Evolutionary conservation across 345 rosid species (phyloP).

Genomic region (Dipteronia dyeriana): DNA sequence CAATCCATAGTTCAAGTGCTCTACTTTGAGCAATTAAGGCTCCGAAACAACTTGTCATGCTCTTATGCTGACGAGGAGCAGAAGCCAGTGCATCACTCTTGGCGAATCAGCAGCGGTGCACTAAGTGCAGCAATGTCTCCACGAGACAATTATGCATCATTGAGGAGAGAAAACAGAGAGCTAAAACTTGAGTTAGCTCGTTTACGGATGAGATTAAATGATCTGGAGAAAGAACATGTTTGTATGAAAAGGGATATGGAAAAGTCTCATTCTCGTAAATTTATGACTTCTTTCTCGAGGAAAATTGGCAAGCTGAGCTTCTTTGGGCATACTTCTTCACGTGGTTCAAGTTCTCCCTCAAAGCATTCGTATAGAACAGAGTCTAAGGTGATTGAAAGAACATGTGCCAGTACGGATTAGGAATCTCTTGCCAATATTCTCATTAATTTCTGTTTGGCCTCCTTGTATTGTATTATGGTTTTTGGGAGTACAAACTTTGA

Average conservation of each 20-base stretch:
- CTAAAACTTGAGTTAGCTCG: constrained; percentile 93
- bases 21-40: constrained; percentile 91
- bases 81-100: constrained; percentile 74
- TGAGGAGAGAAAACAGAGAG: constrained; percentile 92
- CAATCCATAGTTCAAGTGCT: constrained; percentile 97
- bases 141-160: constrained; percentile 89
- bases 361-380: constrained; percentile 82
- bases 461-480: constrained; percentile 44
- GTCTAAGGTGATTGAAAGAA: constrained; percentile 75
- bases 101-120: constrained; percentile 92
- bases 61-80: constrained; percentile 67
- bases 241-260: constrained; percentile 97
- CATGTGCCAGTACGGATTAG: constrained; percentile 78
- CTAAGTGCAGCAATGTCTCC: constrained; percentile 98
- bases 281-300: constrained; percentile 86
- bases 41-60: constrained; percentile 69
- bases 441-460: constrained; percentile 18
- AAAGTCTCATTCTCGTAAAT: constrained; percentile 83
- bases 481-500: constrained; percentile 22
- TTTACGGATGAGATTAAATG: constrained; percentile 86
- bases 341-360: constrained; percentile 93
- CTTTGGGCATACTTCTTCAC: constrained; percentile 79
- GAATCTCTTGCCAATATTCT: constrained; percentile 15
- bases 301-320: constrained; percentile 78
- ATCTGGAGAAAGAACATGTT: constrained; percentile 93